phyloP scores from a whole-genome alignment of 108 stramenopile genomes.

The Epithemia pelagica region DNA sequence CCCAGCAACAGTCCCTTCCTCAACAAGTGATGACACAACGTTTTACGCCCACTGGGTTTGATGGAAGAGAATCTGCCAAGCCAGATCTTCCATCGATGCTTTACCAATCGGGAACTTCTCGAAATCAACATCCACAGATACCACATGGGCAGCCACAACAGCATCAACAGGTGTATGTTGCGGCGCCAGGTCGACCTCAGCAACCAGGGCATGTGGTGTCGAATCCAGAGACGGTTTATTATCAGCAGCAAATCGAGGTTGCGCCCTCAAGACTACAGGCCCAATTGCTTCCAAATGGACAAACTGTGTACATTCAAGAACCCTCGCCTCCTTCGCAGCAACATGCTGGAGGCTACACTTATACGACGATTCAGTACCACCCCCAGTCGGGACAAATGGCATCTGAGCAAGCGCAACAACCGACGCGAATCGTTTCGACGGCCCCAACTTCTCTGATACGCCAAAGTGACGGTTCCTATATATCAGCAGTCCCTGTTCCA shows the following conservation, averaged over 20 bases:
- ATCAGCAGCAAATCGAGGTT: not conserved
- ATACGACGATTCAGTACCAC: not conserved
- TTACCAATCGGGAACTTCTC: not conserved
- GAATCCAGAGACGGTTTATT: not conserved
- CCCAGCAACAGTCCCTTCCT: not conserved
- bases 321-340: not conserved
- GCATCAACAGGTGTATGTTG: not conserved
- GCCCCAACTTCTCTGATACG: not conserved
- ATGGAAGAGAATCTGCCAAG: not conserved
- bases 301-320: conserved; percentile 3
- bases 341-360: not conserved
- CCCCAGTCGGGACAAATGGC: not conserved
- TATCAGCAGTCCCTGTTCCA: not conserved
- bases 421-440: not conserved
- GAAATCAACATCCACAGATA: not conserved
- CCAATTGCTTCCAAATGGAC: conserved; percentile 1
- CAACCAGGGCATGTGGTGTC: too few species aligned
- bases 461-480: not conserved
- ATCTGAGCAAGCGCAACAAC: not conserved
- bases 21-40: not conserved
- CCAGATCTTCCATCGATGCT: not conserved
- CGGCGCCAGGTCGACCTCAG: not conserved
- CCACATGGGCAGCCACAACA: not conserved
- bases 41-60: not conserved
- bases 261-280: conserved; percentile 1